A percentile compares a stretch with the other conserved stretches of the same genome.
Conservation (phyloP, 129 eudicot genomes). For the Pulicaria dysenterica region DNA sequence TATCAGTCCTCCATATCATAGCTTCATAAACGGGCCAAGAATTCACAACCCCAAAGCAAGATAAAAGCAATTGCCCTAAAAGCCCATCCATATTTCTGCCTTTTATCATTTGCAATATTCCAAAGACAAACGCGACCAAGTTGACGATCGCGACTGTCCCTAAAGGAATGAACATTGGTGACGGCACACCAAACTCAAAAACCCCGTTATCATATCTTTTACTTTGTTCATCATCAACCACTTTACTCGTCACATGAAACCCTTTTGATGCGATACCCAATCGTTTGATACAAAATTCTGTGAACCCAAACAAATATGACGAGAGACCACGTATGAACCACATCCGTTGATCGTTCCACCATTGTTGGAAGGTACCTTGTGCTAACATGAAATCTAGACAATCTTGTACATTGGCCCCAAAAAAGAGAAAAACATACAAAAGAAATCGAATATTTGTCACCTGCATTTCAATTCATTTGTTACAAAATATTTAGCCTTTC, state of each 20-base stretch:
- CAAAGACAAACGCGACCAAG: conserved; percentile 41
- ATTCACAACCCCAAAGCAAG: conserved; percentile 61
- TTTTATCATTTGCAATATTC: conserved; percentile 24
- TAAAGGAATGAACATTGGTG: conserved; percentile 74
- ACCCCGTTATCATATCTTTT: conserved; percentile 61
- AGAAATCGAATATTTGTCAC: conserved; percentile 47
- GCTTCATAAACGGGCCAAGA: conserved; percentile 79
- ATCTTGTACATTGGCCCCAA: conserved; percentile 67
- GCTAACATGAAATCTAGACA: conserved; percentile 52
- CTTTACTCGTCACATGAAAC: conserved; percentile 78
- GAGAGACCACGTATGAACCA: conserved; percentile 65
- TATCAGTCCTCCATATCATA: conserved; percentile 61
- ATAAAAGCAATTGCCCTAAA: conserved; percentile 43
- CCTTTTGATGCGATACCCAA: conserved; percentile 59
- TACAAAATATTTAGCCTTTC: not conserved
- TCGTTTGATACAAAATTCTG: conserved; percentile 45
- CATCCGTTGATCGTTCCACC: conserved; percentile 81
- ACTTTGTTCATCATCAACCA: conserved; percentile 53
- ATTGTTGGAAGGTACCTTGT: conserved; percentile 50
- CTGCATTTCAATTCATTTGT: conserved; percentile 33
- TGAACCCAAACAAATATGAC: conserved; percentile 49
- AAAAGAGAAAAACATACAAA: conserved; percentile 52
- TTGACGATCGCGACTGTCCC: conserved; percentile 56
- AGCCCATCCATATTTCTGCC: conserved; percentile 41
- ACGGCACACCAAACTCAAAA: conserved; percentile 67